Percentiles rank a stretch among this genome's conserved stretches.
These are phyloP conservation scores for Globisporangium uncinulatum DNA, from an alignment of 352 stramenopile genomes.

Conservation along the genomic window DNA sequence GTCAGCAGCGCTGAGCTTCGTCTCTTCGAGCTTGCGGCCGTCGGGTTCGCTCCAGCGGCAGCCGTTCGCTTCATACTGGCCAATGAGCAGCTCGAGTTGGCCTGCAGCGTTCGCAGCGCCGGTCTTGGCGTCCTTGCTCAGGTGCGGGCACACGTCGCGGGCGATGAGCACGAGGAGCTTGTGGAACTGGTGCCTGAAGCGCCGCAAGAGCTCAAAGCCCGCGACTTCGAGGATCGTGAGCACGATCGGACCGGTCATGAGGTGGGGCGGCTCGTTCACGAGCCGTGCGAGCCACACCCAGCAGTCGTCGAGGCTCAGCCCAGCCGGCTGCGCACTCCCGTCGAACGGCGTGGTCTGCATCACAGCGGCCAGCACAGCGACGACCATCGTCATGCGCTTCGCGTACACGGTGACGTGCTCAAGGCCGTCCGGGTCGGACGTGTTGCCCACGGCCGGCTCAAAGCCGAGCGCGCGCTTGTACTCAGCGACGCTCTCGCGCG, in stretches of 20 bases:
- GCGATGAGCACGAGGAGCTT: conserved; percentile 69
- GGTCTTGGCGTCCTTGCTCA: conserved; percentile 74
- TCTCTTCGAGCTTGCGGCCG: conserved; percentile 66
- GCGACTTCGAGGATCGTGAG: conserved; percentile 79
- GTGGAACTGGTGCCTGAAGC: conserved; percentile 76
- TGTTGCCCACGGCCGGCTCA: conserved; percentile 56
- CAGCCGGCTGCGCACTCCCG: conserved; percentile 37
- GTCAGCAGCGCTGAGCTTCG: conserved; percentile 51
- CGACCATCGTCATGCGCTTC: conserved; percentile 76
- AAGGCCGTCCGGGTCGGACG: conserved; percentile 43
- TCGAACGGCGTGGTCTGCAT: conserved; percentile 66
- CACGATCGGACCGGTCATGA: conserved; percentile 62
- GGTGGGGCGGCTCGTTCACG: conserved; percentile 59
- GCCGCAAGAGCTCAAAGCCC: conserved; percentile 52
- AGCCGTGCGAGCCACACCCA: conserved; percentile 67
- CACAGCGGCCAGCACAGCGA: conserved; percentile 61
- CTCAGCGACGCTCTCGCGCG: conserved; percentile 41
- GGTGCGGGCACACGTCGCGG: conserved; percentile 46
- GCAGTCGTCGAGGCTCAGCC: conserved; percentile 58
- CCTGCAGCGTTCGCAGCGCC: conserved; percentile 68
- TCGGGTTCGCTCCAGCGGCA: conserved; percentile 48
- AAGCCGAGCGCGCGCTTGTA: conserved; percentile 69
- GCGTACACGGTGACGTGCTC: conserved; percentile 77
- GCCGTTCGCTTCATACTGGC: conserved; percentile 58
- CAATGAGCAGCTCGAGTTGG: conserved; percentile 70